Percentiles rank a stretch among this genome's conserved stretches.
These are phyloP conservation scores for Senecio squalidus DNA, from an alignment of 140 eudicot genomes.

Conservation along the genomic window DNA sequence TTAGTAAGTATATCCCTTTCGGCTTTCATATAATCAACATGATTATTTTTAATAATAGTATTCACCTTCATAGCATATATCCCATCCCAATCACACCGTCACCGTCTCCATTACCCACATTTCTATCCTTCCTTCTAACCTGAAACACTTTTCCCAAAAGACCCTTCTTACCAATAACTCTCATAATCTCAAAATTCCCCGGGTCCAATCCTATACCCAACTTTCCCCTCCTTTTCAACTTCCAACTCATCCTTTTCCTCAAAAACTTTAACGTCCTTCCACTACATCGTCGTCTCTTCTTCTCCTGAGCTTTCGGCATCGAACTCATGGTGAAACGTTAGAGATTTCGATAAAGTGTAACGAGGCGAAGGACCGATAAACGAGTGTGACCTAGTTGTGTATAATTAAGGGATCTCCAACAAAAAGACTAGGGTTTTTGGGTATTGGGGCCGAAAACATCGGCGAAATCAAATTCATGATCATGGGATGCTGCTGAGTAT, in stretches of 20 bases:
- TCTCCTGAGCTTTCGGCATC: constrained; percentile 34
- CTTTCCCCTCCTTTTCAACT: constrained; percentile 1
- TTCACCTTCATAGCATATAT: constrained; percentile 93
- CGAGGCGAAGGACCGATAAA: constrained; percentile 95
- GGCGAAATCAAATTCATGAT: constrained; percentile 72
- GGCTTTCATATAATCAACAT: constrained; percentile 94
- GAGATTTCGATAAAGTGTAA: constrained; percentile 54
- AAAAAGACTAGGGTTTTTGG: constrained; percentile 32
- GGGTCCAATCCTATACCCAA: constrained; percentile 47
- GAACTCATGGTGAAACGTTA: constrained; percentile 41
- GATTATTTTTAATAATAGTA: constrained; percentile 83
- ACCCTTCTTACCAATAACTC: constrained; percentile 91
- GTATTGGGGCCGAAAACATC: constrained; percentile 68
- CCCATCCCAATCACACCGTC: constrained; percentile 63
- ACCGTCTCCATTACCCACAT: constrained; percentile 14
- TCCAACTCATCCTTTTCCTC: constrained; percentile 25
- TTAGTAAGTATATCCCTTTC: constrained; percentile 98
- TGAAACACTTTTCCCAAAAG: constrained; percentile 96
- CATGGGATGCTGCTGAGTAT: constrained; percentile 39
- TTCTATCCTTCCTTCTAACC: constrained; percentile 61
- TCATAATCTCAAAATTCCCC: constrained; percentile 91
- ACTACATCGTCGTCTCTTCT: constrained; percentile 26
- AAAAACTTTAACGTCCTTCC: too few species aligned
- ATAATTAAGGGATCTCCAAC: constrained; percentile 59
- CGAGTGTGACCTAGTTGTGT: constrained; percentile 88